These are phyloP conservation scores for Didymella glomerata DNA, from an alignment of 2,329 filamentous ascomycete genomes.

Conservation along the genomic window DNA sequence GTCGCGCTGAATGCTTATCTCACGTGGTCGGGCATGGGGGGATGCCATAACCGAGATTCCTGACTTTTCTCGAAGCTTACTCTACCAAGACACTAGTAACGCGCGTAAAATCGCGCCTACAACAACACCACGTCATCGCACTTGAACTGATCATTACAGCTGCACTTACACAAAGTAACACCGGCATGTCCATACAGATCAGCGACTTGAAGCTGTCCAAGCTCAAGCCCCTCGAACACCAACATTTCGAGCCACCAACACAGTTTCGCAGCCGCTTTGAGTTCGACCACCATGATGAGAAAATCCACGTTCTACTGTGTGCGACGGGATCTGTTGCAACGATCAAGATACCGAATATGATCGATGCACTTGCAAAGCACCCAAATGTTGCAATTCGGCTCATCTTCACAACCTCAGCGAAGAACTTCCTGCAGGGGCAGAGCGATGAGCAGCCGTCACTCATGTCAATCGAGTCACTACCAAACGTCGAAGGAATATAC, in stretches of 20 bases:
- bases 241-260: conserved; percentile 28
- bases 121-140: conserved; percentile 22
- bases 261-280: conserved; percentile 29
- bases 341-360: conserved; percentile 72
- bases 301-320: conserved; percentile 69
- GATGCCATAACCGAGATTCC: conserved; percentile 18
- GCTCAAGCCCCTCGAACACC: conserved; percentile 39
- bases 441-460: conserved; percentile 78
- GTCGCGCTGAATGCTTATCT: neutral
- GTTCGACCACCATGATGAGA: conserved; percentile 43
- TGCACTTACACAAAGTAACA: conserved; percentile 5
- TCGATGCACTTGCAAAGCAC: conserved; percentile 62
- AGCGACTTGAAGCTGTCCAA: conserved; percentile 39
- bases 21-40: conserved; percentile 13
- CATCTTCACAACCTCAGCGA: conserved; percentile 77
- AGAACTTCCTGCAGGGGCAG: conserved; percentile 79
- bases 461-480: conserved; percentile 64
- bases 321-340: conserved; percentile 82
- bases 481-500: conserved; percentile 83
- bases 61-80: conserved; percentile 14
- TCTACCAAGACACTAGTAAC: conserved; percentile 15
- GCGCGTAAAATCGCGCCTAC: conserved; percentile 2
- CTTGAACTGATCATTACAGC: conserved; percentile 3
- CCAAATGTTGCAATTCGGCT: conserved; percentile 79
- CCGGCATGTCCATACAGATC: conserved; percentile 37